These are phyloP conservation scores for Epichloe coenophiala DNA, from an alignment of 2,329 filamentous ascomycete species.

Conservation along the genomic window DNA sequence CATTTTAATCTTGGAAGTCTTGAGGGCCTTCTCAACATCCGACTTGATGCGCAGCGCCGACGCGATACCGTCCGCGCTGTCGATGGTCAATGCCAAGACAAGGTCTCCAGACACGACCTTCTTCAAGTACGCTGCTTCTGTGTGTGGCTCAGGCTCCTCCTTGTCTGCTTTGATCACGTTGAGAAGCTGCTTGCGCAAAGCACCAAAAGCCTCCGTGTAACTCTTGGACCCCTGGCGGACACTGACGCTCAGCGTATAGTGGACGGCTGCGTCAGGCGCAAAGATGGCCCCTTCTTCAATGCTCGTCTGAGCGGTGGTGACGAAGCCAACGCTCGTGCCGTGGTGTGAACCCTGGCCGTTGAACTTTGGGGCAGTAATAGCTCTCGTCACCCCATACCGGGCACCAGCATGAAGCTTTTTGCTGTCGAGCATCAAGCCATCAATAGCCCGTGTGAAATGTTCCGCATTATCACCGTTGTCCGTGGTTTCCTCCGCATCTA, in stretches of 20 bases:
- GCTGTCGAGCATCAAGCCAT: slow-evolving; percentile 40
- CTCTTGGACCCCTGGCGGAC: slow-evolving; percentile 27
- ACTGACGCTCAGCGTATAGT: slow-evolving; percentile 40
- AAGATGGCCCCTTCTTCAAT: slow-evolving; percentile 39
- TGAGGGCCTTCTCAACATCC: slow-evolving; percentile 33
- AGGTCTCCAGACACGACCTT: slow-evolving; percentile 39
- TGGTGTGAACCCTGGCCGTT: slow-evolving; percentile 29
- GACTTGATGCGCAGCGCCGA: slow-evolving; percentile 44
- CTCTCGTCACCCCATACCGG: slow-evolving; percentile 43
- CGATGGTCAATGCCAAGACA: slow-evolving; percentile 43
- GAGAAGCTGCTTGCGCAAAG: slow-evolving; percentile 39
- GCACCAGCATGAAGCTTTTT: slow-evolving; percentile 41
- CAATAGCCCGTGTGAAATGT: slow-evolving; percentile 43
- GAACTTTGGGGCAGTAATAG: slow-evolving; percentile 42
- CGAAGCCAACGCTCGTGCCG: slow-evolving; percentile 46
- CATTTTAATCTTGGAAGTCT: slow-evolving; percentile 29
- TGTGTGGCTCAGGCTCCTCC: slow-evolving; percentile 24
- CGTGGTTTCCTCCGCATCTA: slow-evolving; percentile 41
- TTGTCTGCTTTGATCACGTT: slow-evolving; percentile 27
- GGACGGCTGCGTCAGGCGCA: slow-evolving; percentile 38
- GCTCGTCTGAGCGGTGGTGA: slow-evolving; percentile 32
- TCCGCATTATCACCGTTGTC: slow-evolving; percentile 35
- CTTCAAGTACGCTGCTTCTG: slow-evolving; percentile 36
- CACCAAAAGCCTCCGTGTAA: slow-evolving; percentile 39
- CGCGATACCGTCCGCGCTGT: slow-evolving; percentile 51